A percentile compares a stretch with the other conserved stretches of the same genome.
Evolutionary conservation across 306 rosid species (phyloP).

Genomic region (Cucurbita pepo): DNA sequence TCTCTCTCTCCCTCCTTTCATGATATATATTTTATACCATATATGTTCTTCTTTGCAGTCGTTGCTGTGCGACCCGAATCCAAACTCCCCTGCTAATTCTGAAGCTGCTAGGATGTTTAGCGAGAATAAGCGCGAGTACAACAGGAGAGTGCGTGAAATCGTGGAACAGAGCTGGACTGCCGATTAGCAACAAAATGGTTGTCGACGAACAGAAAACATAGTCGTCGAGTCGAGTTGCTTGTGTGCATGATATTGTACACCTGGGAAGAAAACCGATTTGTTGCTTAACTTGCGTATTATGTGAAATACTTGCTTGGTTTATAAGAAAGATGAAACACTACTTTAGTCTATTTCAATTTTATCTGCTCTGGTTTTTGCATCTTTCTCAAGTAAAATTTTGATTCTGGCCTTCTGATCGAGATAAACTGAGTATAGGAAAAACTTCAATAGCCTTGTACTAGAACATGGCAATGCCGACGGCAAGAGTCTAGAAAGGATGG

Average conservation of each 20-base stretch:
- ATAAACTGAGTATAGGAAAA: background rate
- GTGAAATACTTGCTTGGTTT: slow-evolving; percentile 35
- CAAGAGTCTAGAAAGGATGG: too few relatives aligned
- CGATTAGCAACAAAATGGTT: slow-evolving; percentile 25
- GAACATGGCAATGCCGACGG: too few relatives aligned
- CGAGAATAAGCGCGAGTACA: slow-evolving; percentile 88
- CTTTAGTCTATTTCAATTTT: background rate
- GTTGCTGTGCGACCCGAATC: slow-evolving; percentile 87
- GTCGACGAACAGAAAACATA: slow-evolving; percentile 19
- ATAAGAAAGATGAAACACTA: background rate
- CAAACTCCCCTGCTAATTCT: slow-evolving; percentile 91
- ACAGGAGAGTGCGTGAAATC: slow-evolving; percentile 66
- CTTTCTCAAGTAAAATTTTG: background rate
- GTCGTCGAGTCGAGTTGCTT: slow-evolving; percentile 19
- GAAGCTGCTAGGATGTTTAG: slow-evolving; percentile 93
- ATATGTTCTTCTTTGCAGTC: slow-evolving; percentile 33
- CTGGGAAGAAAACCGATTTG: slow-evolving; percentile 24
- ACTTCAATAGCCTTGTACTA: background rate
- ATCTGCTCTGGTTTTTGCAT: background rate
- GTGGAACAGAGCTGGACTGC: slow-evolving; percentile 99
- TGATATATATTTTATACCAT: background rate
- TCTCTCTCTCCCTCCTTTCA: too few relatives aligned
- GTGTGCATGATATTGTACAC: slow-evolving; percentile 34
- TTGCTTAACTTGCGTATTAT: background rate
- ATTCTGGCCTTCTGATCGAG: background rate